phyloP scores from a whole-genome alignment of 495 filamentous ascomycete species.

The Annulohypoxylon stygium region DNA sequence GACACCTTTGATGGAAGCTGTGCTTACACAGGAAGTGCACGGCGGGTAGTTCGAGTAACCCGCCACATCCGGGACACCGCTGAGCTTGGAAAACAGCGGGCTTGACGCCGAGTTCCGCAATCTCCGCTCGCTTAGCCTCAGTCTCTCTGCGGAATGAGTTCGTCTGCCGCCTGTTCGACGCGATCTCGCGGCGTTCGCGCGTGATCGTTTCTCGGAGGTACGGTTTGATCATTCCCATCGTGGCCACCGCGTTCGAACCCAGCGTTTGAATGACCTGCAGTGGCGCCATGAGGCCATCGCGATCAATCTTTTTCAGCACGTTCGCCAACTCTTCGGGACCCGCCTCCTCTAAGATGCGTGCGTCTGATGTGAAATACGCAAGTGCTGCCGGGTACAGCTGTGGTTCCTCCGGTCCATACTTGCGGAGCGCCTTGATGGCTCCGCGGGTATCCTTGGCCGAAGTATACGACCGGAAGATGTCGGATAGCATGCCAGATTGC shows the following conservation, averaged over 20 bases:
- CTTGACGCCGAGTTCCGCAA: slow-evolving; percentile 78
- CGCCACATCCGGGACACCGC: slow-evolving; percentile 83
- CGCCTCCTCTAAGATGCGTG: slow-evolving; percentile 84
- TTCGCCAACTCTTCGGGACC: slow-evolving; percentile 83
- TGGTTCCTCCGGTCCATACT: slow-evolving; percentile 93
- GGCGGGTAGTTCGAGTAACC: slow-evolving; percentile 81
- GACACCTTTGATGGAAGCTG: slow-evolving; percentile 90
- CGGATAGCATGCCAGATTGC: slow-evolving; percentile 89
- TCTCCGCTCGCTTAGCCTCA: slow-evolving; percentile 79
- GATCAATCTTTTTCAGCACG: slow-evolving; percentile 87
- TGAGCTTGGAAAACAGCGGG: slow-evolving; percentile 91
- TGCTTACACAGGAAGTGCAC: slow-evolving; percentile 98
- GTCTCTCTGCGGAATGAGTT: slow-evolving; percentile 89
- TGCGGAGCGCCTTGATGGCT: slow-evolving; percentile 86
- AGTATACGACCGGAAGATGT: slow-evolving; percentile 97
- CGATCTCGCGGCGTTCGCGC: slow-evolving; percentile 86
- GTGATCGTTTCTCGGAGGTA: slow-evolving; percentile 92
- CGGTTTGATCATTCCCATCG: slow-evolving; percentile 95
- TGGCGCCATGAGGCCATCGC: slow-evolving; percentile 92
- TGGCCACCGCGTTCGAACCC: slow-evolving; percentile 74
- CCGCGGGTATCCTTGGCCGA: slow-evolving; percentile 91
- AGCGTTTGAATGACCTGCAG: slow-evolving; percentile 96
- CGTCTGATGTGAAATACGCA: slow-evolving; percentile 90
- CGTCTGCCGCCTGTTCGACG: slow-evolving; percentile 83
- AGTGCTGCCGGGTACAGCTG: slow-evolving; percentile 93